Conservation (phyloP, 371 early-diverging fungal species). For the Mucor piriformis region DNA sequence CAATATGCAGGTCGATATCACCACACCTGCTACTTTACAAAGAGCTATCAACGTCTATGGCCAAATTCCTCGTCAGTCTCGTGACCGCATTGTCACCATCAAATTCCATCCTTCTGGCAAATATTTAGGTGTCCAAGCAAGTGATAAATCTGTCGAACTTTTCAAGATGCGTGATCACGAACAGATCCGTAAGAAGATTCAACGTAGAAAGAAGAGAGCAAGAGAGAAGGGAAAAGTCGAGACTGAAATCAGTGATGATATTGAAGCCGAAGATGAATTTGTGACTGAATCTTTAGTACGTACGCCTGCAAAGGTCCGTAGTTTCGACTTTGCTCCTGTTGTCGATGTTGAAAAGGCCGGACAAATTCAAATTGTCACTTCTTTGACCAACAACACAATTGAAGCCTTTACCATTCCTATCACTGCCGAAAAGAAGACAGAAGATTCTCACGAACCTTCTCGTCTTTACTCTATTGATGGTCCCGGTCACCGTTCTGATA, state of each 20-base stretch:
- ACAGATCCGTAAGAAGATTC: slow-evolving; percentile 81
- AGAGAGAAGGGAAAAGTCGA: slow-evolving; percentile 76
- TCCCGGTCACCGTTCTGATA: slow-evolving; percentile 90
- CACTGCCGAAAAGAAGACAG: slow-evolving; percentile 50
- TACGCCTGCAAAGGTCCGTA: slow-evolving; percentile 71
- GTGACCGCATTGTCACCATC: slow-evolving; percentile 80
- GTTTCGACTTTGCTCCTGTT: slow-evolving; percentile 73
- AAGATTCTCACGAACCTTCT: slow-evolving; percentile 54
- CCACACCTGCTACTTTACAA: slow-evolving; percentile 32
- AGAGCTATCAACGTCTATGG: slow-evolving; percentile 74
- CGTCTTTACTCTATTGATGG: slow-evolving; percentile 73
- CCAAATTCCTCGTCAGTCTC: slow-evolving; percentile 77
- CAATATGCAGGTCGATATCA: slow-evolving; percentile 29
- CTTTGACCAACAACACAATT: slow-evolving; percentile 74
- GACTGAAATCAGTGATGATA: slow-evolving; percentile 45
- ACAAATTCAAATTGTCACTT: slow-evolving; percentile 55
- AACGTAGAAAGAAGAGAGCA: slow-evolving; percentile 78
- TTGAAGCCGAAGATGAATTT: slow-evolving; percentile 74
- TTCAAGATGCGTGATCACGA: slow-evolving; percentile 76
- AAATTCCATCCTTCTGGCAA: slow-evolving; percentile 75
- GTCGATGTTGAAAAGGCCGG: slow-evolving; percentile 60
- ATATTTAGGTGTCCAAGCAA: slow-evolving; percentile 78
- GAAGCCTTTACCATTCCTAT: slow-evolving; percentile 69
- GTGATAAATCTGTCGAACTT: slow-evolving; percentile 83
- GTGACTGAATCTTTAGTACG: slow-evolving; percentile 65